Percentiles rank a stretch among this genome's conserved stretches.
These are phyloP conservation scores for Plasmodium vivax DNA, from an alignment of 169 alveolate species.

Conservation along the genomic window DNA sequence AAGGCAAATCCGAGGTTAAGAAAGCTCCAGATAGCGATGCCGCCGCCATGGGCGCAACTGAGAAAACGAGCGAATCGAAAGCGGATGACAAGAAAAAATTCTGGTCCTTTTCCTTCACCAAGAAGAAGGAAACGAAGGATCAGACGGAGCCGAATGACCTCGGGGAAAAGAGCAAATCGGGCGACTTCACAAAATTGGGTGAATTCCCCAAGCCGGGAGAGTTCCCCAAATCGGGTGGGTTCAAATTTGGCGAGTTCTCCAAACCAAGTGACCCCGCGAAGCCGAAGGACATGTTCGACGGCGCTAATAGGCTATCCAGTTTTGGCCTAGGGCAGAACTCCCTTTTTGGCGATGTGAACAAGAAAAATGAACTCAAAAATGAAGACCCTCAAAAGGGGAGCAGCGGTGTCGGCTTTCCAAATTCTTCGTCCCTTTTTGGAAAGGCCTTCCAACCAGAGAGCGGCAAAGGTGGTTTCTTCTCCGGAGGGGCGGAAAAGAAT, in stretches of 20 bases:
- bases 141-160: not conserved
- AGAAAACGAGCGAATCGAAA: not conserved
- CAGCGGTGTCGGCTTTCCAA: not conserved
- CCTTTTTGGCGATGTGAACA: conserved; percentile 1
- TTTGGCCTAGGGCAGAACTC: not conserved
- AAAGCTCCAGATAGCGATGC: not conserved
- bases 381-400: conserved; percentile 21
- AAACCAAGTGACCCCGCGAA: not conserved
- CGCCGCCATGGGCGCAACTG: not conserved
- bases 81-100: conserved; percentile 29
- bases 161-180: not conserved
- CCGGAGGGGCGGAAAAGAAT: conserved; percentile 10
- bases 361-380: conserved; percentile 35
- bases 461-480: conserved; percentile 20
- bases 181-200: not conserved
- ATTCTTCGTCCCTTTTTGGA: conserved; percentile 2
- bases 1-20: not conserved
- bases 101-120: conserved; percentile 41
- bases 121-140: conserved; percentile 34
- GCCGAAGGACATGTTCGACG: not conserved
- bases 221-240: not conserved
- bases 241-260: not conserved
- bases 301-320: not conserved
- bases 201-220: not conserved
- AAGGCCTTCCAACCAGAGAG: conserved; percentile 12